Conservation (phyloP, 2,329 filamentous ascomycete species). For the Davidsoniella eucalypti region DNA sequence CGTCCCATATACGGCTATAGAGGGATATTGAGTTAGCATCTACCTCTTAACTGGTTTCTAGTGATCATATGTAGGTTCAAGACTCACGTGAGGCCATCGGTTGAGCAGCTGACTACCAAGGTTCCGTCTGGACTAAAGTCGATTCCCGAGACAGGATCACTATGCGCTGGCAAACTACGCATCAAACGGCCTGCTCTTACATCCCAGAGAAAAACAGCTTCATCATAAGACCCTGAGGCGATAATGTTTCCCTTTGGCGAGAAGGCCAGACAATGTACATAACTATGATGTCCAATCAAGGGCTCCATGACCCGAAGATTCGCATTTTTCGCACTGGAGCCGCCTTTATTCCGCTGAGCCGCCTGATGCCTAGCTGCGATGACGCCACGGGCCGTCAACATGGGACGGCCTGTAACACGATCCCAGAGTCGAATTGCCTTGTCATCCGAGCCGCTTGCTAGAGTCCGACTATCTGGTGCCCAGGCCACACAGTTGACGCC, state of each 20-base stretch:
- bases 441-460: constrained; percentile 89
- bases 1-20: constrained; percentile 76
- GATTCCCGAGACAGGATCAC: constrained; percentile 83
- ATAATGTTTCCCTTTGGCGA: constrained; percentile 97
- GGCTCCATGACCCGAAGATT: constrained; percentile 25
- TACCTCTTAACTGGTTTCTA: background rate
- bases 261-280: constrained; percentile 86
- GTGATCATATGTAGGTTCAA: constrained; percentile 1
- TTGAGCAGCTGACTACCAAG: constrained; percentile 77
- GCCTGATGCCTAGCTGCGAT: constrained; percentile 8
- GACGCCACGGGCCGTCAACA: constrained; percentile 27
- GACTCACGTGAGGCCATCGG: constrained; percentile 69
- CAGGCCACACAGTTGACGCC: constrained; percentile 89
- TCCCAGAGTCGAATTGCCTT: constrained; percentile 94
- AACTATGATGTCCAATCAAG: constrained; percentile 83
- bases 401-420: constrained; percentile 41
- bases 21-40: constrained; percentile 4
- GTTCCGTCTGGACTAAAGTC: constrained; percentile 90
- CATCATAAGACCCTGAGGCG: constrained; percentile 88
- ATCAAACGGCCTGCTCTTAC: constrained; percentile 75
- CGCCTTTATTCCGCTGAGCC: constrained; percentile 17
- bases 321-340: constrained; percentile 19
- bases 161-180: constrained; percentile 83
- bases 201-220: constrained; percentile 95
- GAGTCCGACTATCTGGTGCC: constrained; percentile 72